These are phyloP conservation scores for Celoporthe dispersa DNA, from an alignment of 2,329 filamentous ascomycete species.

Conservation along the genomic window DNA sequence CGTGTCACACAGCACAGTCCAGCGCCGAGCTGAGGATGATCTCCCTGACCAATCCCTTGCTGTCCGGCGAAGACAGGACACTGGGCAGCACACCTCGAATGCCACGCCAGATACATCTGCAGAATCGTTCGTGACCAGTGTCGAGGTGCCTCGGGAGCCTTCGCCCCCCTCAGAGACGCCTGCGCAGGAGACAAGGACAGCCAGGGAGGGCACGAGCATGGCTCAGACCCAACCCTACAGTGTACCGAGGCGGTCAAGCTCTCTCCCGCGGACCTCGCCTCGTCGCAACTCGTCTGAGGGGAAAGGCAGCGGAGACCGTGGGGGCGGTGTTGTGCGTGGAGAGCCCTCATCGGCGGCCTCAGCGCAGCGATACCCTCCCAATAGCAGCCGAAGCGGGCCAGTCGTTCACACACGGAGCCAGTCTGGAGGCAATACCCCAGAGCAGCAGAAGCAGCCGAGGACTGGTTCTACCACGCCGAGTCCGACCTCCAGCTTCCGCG, in stretches of 20 bases:
- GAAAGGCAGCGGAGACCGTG: constrained; percentile 14
- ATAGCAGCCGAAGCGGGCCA: constrained; percentile 28
- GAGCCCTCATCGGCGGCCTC: neutral
- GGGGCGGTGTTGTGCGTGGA: neutral
- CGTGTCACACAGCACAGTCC: neutral
- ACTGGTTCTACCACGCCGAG: constrained; percentile 27
- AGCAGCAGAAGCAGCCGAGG: constrained; percentile 21
- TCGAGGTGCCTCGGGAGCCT: constrained; percentile 18
- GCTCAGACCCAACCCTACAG: neutral
- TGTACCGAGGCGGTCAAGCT: constrained; percentile 21
- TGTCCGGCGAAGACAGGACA: neutral
- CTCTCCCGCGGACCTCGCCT: neutral
- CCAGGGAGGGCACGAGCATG: neutral
- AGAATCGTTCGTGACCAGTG: constrained; percentile 19
- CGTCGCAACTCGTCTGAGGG: constrained; percentile 17
- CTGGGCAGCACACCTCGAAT: neutral
- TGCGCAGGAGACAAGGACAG: constrained; percentile 9
- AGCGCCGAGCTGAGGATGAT: neutral
- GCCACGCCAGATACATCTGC: constrained; percentile 19
- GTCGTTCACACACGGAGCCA: constrained; percentile 10
- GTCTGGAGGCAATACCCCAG: constrained; percentile 9
- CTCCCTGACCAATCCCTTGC: neutral
- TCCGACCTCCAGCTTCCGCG: constrained; percentile 43
- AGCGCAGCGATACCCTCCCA: constrained; percentile 24
- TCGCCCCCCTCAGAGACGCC: constrained; percentile 2